A percentile compares a stretch with the other conserved stretches of the same genome.
Conservation (phyloP, 495 filamentous ascomycete species). For the Clavariopsis aquatica region DNA sequence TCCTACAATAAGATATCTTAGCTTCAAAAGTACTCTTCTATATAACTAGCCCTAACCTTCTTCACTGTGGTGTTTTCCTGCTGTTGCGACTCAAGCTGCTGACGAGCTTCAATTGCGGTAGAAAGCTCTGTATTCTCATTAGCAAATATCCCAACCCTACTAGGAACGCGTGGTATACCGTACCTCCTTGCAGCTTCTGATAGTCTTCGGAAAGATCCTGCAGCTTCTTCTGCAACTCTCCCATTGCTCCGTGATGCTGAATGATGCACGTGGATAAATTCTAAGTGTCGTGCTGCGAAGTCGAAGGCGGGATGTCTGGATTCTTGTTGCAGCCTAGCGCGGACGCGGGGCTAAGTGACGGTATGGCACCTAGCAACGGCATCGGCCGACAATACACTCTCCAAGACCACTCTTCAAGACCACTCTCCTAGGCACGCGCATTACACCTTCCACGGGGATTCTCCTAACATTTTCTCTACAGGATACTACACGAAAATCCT, state of each 20-base stretch:
- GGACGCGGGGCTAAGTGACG: slow-evolving; percentile 3
- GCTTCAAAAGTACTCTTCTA: not conserved
- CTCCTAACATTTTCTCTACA: not conserved
- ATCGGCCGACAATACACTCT: slow-evolving; percentile 9
- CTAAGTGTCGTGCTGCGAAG: slow-evolving; percentile 6
- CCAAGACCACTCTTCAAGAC: too few relatives aligned
- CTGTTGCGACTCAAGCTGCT: slow-evolving; percentile 90
- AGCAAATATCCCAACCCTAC: slow-evolving; percentile 15
- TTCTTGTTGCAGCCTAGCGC: slow-evolving; percentile 21
- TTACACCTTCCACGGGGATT: not conserved
- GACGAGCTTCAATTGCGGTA: slow-evolving; percentile 71
- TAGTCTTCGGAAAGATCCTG: slow-evolving; percentile 86
- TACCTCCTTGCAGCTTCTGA: slow-evolving; percentile 81
- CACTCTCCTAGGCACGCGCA: not conserved
- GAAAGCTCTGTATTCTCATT: slow-evolving; percentile 65
- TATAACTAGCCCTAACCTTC: slow-evolving; percentile 53
- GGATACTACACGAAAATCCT: not conserved
- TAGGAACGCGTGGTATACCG: not conserved
- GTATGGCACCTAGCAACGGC: not conserved
- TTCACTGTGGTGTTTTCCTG: slow-evolving; percentile 90
- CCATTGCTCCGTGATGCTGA: slow-evolving; percentile 47
- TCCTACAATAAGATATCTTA: slow-evolving; percentile 55
- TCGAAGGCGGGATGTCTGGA: slow-evolving; percentile 26
- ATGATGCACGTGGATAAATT: slow-evolving; percentile 14
- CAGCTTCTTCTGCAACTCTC: slow-evolving; percentile 63